Base-by-base conservation (phyloP, 345 rosid species). In the Populus deltoides region DNA sequence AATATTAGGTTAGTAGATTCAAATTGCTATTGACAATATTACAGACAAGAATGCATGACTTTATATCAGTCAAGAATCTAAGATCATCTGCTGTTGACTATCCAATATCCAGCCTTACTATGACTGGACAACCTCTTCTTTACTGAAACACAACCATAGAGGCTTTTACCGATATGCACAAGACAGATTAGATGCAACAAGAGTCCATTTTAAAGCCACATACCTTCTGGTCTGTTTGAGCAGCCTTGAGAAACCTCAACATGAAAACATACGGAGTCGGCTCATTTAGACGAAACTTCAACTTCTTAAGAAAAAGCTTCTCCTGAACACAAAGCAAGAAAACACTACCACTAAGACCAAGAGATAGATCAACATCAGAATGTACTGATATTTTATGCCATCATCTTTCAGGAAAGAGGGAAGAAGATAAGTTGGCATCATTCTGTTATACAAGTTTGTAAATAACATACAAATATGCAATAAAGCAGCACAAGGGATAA, bases 241-340 rank as follows among this genome's bases (percentile, higher is more conserved):
- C 97, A 86, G 97, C 98, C 89, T 92, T 96, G 47, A 96, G 91
- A 85, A 96, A 96, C 81, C 97, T 90, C 77, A 93, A 79, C 98
- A 92, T 88, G 90, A 96, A 96, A 77, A 93, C 97, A 76, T 96
- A 93, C 6, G 96, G 89, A 49, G 99, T 93, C 41, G 99, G 94
- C 35, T 81, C 78, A 83, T 96, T 96, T 55, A 96, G 86, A 73
- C 98, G 97, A 70, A 93, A 96, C 81, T 91, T 92, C 87, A 96
- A 79, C 77, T 79, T 83, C 85, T 86, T 90, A 29, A 96, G 93
- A 75, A 96, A 82, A 24, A 84, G 83, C 82, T 90, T 93, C 86
- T 96, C 99, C 97, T 96, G 89, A 70, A 82, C 85, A 49, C 10
- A 31, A 76, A 81, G n/a, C 59, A 53, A 88, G 69, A 63, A 67